Conservation (phyloP, 176 grass and related monocot species). For the Rhynchospora tenuis region DNA sequence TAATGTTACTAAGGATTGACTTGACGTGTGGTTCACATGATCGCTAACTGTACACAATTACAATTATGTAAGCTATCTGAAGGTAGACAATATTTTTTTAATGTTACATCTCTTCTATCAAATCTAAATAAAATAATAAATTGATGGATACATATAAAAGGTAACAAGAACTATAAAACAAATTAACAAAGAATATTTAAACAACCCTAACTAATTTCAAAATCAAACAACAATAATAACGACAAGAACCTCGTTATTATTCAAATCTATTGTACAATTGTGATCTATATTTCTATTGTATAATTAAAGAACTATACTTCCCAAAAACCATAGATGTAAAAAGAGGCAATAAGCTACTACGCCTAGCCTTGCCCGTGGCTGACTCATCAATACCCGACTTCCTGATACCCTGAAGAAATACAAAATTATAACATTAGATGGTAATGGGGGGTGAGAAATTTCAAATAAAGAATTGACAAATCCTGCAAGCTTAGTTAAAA, state of each 20-base stretch:
- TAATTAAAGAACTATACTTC: conserved; percentile 59
- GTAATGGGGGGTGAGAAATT: not conserved
- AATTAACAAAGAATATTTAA: conserved; percentile 14
- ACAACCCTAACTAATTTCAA: not conserved
- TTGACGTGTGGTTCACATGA: no score
- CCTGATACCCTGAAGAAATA: conserved; percentile 80
- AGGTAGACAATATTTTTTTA: no score
- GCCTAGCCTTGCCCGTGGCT: conserved; percentile 79
- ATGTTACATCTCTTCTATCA: no score
- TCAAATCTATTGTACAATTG: conserved; percentile 23
- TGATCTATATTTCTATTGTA: conserved; percentile 15
- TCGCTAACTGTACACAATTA: no score
- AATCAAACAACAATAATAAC: not conserved
- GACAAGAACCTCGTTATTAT: not conserved
- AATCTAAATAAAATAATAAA: no score
- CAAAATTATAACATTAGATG: not conserved
- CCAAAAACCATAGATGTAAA: conserved; percentile 84
- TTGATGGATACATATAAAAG: not conserved
- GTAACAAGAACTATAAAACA: not conserved
- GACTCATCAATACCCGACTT: conserved; percentile 65
- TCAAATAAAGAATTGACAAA: conserved; percentile 18
- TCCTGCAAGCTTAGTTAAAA: not conserved
- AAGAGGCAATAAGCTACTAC: conserved; percentile 63
- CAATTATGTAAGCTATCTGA: no score
- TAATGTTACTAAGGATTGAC: no score